Conservation (phyloP, 1,139 yeast species). For the Suhomyces bokatorum region DNA sequence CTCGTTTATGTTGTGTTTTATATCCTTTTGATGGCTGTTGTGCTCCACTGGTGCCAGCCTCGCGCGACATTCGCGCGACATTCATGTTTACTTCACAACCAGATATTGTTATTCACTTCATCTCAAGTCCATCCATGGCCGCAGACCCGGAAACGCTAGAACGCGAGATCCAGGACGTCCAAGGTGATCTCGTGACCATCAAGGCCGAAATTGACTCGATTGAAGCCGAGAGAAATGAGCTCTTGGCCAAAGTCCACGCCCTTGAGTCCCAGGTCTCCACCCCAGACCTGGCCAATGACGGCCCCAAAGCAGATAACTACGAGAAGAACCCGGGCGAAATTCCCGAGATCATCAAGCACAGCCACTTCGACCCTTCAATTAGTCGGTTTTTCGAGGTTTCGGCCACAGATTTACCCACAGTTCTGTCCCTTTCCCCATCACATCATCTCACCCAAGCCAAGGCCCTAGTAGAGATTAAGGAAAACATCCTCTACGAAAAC, state of each 20-base stretch:
- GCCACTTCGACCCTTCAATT: constrained; percentile 14
- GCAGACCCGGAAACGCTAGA: background rate
- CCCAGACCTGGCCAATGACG: background rate
- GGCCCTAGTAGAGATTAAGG: constrained; percentile 25
- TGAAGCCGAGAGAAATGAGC: constrained; percentile 8
- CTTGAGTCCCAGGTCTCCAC: constrained; percentile 7
- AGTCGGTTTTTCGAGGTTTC: constrained; percentile 8
- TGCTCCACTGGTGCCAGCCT: background rate
- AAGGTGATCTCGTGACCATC: constrained; percentile 14
- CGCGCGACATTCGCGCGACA: constrained; percentile 3
- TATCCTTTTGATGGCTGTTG: no score
- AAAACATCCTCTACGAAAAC: constrained; percentile 40
- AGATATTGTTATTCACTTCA: background rate
- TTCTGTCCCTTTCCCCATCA: background rate
- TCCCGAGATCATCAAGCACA: constrained; percentile 10
- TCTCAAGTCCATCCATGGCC: background rate
- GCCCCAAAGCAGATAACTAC: background rate
- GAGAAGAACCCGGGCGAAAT: constrained; percentile 1
- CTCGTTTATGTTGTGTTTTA: no score
- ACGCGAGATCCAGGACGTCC: constrained; percentile 12
- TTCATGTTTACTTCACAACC: background rate
- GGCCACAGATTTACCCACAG: background rate
- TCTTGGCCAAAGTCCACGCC: constrained; percentile 8
- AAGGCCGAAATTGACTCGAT: constrained; percentile 11
- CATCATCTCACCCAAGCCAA: constrained; percentile 5